Base-by-base conservation (phyloP, 148 eudicot species). In the Polygonum aviculare region DNA sequence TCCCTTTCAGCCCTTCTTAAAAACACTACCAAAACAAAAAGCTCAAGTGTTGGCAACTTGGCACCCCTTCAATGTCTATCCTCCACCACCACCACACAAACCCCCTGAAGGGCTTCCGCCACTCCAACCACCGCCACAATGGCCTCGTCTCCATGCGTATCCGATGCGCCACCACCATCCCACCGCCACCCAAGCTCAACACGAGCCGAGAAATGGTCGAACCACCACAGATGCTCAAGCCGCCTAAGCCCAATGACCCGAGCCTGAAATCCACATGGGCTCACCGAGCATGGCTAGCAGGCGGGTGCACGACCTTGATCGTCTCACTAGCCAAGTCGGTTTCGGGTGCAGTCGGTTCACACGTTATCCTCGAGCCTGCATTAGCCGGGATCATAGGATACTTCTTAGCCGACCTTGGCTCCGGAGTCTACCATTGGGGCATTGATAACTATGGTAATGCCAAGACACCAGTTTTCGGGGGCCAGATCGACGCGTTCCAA, bases 341-440 rank as follows among this genome's bases (percentile, higher is more conserved):
- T 10, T 60, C 78, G 0, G 79, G 50, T 0, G 77, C 89, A 9
- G 54, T 79, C 36, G 75, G 54, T 4, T 80, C 93, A 31, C 90
- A 90, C 55, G 75, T 48, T 2, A 90, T 88, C 90, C 79, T 80
- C 59, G 90, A 88, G 54, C 94, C 96, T 7, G 1, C 86, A 0
- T 55, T 87, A 16, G 90, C 99, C 0, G 86, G 87, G 12, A 6
- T 85, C 54, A 72, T 72, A 5, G 99, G 99, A 8, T 95, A 95
- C 83, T 31, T 92, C 14, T 59, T 93, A 40, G 90, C 99, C 1
- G 99, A 95, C 78, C 91, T 95, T 1, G 94, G 90, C 47, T 89
- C 99, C 0, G 99, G 97, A 26, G 80, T 95, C 36, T 95, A 90
- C 82, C 99, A 95, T 62, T 94, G 98, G 97, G 96, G 86, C 12